Evolutionary conservation across 2,329 filamentous ascomycete species (phyloP).

Genomic region (Gaeumannomyces tritici): DNA sequence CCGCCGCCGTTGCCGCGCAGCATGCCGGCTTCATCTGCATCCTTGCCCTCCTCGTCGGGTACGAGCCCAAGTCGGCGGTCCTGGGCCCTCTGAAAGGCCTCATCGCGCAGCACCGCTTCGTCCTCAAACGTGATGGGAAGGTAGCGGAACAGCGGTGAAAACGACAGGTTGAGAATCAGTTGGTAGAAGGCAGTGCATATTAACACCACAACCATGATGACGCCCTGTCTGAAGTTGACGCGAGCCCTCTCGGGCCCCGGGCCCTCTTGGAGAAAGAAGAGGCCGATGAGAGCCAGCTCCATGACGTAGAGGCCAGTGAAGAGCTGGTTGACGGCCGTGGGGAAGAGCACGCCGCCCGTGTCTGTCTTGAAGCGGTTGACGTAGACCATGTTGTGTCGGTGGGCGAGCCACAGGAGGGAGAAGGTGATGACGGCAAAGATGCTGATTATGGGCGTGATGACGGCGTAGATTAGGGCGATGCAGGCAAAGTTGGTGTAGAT

Average conservation of each 20-base stretch:
- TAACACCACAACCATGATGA: conserved; percentile 71
- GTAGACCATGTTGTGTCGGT: conserved; percentile 95
- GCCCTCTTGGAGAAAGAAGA: conserved; percentile 76
- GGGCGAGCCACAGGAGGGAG: conserved; percentile 81
- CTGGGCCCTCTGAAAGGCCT: conserved; percentile 76
- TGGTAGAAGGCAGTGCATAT: conserved; percentile 71
- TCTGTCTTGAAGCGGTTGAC: conserved; percentile 84
- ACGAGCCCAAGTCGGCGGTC: conserved; percentile 56
- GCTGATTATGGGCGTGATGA: conserved; percentile 83
- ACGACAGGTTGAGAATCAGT: conserved; percentile 69
- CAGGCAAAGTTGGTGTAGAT: conserved; percentile 95
- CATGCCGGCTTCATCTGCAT: conserved; percentile 24
- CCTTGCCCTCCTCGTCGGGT: conserved; percentile 31
- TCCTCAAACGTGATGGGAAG: conserved; percentile 93
- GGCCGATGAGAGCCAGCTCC: conserved; percentile 79
- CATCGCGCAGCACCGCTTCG: conserved; percentile 82
- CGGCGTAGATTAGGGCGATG: conserved; percentile 80
- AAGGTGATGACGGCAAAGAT: conserved; percentile 93
- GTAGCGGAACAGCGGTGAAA: conserved; percentile 77
- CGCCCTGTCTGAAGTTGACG: conserved; percentile 45
- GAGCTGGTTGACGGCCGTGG: conserved; percentile 85
- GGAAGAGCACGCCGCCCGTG: conserved; percentile 87
- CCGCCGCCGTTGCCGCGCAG: conserved; percentile 15
- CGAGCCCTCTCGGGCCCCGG: conserved; percentile 29
- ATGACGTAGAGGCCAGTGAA: conserved; percentile 94